These are phyloP conservation scores for Kwoniella bestiolae DNA, from an alignment of 768 basidiomycete species.

Conservation along the genomic window DNA sequence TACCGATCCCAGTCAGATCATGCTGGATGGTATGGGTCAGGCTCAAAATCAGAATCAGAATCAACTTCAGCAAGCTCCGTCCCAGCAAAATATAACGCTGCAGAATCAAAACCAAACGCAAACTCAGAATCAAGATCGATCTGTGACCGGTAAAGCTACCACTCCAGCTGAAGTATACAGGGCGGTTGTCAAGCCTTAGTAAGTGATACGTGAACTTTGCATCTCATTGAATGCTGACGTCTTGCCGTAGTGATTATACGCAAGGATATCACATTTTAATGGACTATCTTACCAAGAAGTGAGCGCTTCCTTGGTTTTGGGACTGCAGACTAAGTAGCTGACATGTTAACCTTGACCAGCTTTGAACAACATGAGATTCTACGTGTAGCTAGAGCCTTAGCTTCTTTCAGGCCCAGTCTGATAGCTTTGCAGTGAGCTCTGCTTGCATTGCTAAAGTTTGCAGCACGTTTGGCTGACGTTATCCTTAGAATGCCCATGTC, in stretches of 20 bases:
- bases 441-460: no score
- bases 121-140: background rate
- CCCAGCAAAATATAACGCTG: background rate
- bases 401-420: conserved; percentile 92
- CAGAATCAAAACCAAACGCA: background rate
- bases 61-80: background rate
- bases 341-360: conserved; percentile 59
- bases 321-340: background rate
- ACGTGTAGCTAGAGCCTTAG: conserved; percentile 89
- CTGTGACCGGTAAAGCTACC: conserved; percentile 20
- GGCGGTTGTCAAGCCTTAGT: conserved; percentile 73
- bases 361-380: conserved; percentile 97
- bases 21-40: conserved; percentile 12
- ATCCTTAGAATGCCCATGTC: conserved; percentile 78
- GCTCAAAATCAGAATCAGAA: conserved; percentile 5
- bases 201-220: conserved; percentile 15
- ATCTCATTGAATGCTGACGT: background rate
- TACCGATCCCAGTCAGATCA: conserved; percentile 10
- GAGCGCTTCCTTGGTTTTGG: conserved; percentile 58
- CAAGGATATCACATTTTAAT: conserved; percentile 96
- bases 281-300: conserved; percentile 76
- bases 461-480: background rate
- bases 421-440: conserved; percentile 76
- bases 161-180: conserved; percentile 64
- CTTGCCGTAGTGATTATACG: conserved; percentile 70